Evolutionary conservation across 2,329 filamentous ascomycete genomes (phyloP).

Genomic region (Colletotrichum lupini): DNA sequence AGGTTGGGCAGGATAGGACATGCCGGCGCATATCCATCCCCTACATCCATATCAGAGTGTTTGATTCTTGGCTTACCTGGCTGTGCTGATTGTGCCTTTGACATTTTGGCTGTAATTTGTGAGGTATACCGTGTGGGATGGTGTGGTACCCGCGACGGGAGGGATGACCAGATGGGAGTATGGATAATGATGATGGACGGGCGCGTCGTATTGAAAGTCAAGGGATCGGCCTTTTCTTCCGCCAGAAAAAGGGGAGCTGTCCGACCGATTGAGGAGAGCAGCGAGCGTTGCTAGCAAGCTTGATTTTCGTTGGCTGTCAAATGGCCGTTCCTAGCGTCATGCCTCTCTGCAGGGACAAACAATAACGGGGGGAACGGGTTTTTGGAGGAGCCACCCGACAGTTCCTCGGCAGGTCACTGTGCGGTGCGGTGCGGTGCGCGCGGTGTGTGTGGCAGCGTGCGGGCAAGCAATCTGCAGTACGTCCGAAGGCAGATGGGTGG

Average conservation of each 20-base stretch:
- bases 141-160: slow-evolving; percentile 27
- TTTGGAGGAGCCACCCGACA: slow-evolving; percentile 20
- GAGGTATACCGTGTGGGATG: slow-evolving; percentile 4
- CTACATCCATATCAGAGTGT: slow-evolving; percentile 1
- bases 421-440: not conserved
- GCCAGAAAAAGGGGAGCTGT: slow-evolving; percentile 26
- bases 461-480: slow-evolving; percentile 15
- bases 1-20: slow-evolving; percentile 13
- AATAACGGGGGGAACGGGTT: slow-evolving; percentile 16
- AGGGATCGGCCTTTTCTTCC: slow-evolving; percentile 31
- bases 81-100: slow-evolving; percentile 37
- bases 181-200: slow-evolving; percentile 31
- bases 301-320: slow-evolving; percentile 28
- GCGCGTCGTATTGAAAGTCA: slow-evolving; percentile 28
- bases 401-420: slow-evolving; percentile 25
- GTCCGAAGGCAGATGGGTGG: not conserved
- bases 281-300: slow-evolving; percentile 23
- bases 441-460: not conserved
- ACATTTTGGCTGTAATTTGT: slow-evolving; percentile 35
- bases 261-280: slow-evolving; percentile 12
- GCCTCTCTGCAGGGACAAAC: slow-evolving; percentile 32
- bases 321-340: slow-evolving; percentile 33
- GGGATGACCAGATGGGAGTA: slow-evolving; percentile 4
- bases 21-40: slow-evolving; percentile 26
- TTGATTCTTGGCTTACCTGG: slow-evolving; percentile 38